A percentile compares a stretch with the other conserved stretches of the same genome.
These are phyloP conservation scores for Saccharomyces hybrid DNA, from an alignment of 1,139 yeast genomes.

Conservation along the genomic window DNA sequence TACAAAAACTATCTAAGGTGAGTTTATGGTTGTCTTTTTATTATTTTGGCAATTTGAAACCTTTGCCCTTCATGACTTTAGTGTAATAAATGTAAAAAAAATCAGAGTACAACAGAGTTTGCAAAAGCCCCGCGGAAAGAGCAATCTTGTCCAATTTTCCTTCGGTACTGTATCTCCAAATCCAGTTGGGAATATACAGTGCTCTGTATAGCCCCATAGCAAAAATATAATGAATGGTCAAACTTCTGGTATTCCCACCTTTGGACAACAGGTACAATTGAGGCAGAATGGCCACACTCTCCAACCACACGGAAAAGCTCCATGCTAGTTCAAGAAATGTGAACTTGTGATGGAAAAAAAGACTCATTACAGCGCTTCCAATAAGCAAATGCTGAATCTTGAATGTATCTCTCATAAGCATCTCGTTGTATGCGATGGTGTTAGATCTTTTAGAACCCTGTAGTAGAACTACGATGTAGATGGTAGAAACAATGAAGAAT, in stretches of 20 bases:
- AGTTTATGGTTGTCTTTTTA: not conserved
- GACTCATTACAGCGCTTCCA: conserved; percentile 52
- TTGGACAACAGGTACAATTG: conserved; percentile 86
- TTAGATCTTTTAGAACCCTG: conserved; percentile 37
- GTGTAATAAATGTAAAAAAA: conserved; percentile 88
- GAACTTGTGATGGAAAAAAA: conserved; percentile 63
- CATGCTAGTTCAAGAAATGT: conserved; percentile 56
- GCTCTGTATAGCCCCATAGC: conserved; percentile 88
- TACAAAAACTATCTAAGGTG: not conserved
- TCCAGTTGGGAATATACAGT: conserved; percentile 89
- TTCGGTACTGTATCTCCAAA: conserved; percentile 72
- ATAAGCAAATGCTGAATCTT: conserved; percentile 63
- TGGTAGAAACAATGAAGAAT: conserved; percentile 66
- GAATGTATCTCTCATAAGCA: conserved; percentile 68
- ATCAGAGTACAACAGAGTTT: conserved; percentile 84
- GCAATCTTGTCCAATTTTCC: conserved; percentile 60
- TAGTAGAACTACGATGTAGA: conserved; percentile 72
- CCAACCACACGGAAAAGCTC: conserved; percentile 82
- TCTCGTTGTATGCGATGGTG: conserved; percentile 44
- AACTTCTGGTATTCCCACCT: conserved; percentile 79
- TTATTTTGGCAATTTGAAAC: conserved; percentile 70
- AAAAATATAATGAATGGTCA: conserved; percentile 90
- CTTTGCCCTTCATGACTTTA: conserved; percentile 74
- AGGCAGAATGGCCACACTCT: conserved; percentile 85
- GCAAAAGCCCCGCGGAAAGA: conserved; percentile 72